Evolutionary conservation across 2,329 filamentous ascomycete genomes (phyloP).

Genomic region (Nemania serpens): DNA sequence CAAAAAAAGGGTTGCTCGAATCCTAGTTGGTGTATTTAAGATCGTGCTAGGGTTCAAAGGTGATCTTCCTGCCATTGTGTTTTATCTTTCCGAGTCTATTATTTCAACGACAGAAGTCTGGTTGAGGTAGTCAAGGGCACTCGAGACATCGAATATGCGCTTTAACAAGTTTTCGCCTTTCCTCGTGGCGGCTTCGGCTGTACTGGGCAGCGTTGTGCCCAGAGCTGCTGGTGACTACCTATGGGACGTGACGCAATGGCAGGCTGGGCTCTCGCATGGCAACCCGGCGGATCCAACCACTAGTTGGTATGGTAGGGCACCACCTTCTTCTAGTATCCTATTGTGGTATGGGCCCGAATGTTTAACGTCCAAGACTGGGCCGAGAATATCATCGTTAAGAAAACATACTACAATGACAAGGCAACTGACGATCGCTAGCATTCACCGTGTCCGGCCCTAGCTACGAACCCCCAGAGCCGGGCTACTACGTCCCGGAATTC

Average conservation of each 20-base stretch:
- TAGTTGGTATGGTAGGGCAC: conserved; percentile 24
- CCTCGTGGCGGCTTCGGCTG: conserved; percentile 3
- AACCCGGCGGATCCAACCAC: conserved; percentile 20
- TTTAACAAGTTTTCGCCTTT: neutral
- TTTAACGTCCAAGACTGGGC: neutral
- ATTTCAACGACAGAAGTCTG: neutral
- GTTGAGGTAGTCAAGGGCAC: neutral
- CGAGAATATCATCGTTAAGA: neutral
- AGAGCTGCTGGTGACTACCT: conserved; percentile 3
- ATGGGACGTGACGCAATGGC: conserved; percentile 21
- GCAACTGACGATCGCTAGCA: conserved; percentile 8
- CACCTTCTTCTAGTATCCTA: neutral
- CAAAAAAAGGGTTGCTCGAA: too few relatives aligned
- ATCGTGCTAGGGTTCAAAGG: too few relatives aligned
- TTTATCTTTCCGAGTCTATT: neutral
- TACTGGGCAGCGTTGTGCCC: neutral
- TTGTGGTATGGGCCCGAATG: too few relatives aligned
- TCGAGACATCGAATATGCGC: neutral
- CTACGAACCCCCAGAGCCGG: neutral
- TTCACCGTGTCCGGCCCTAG: conserved; percentile 15
- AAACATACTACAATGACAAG: neutral
- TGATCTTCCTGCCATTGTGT: too few relatives aligned
- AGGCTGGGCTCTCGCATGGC: conserved; percentile 26
- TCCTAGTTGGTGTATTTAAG: too few relatives aligned
- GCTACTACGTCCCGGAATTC: conserved; percentile 20